Evolutionary conservation across 2,329 filamentous ascomycete species (phyloP), one percentile per base, ranked within the genome.

Genomic region (Arthroderma uncinatum): DNA sequence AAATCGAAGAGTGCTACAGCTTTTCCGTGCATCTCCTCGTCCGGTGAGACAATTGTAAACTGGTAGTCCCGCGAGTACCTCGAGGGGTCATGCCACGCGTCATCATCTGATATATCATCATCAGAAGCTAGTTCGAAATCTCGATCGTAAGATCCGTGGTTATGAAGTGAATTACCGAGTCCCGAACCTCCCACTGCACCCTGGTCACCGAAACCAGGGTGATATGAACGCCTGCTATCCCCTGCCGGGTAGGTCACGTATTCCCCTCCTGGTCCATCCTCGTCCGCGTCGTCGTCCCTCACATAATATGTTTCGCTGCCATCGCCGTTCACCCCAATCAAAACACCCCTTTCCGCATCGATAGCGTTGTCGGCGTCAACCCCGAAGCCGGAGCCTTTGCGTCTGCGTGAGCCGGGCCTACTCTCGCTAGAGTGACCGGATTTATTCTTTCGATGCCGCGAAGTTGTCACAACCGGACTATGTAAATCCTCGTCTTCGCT

Each of bases 1-100:
- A 98, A 98, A 69, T 96, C 91, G 69, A 95, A 98, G 21, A 98
- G 78, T 5, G 93, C 93, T 28, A 98, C 89, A 9, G 90, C 91
- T 69, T 95, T 95, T 53, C 93, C 93, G 67, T 96, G 91, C 82
- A 96, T 96, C 71, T 97, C 90, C 73, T 97, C 92, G 70, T 97
- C 93, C 4, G 91, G 90, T 12, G 89, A 94, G 14, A 89, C 92
- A 64, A 95, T 95, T 16, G 89, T 94, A 70, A 96, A 95, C 65
- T 94, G 88, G 70, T 95, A 96, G 71, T 95, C 89, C 63, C 87
- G 83, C 48, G 89, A 94, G 71, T 91, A 95, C 65, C 90, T 82
- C 57, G 85, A 88, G 68, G 89, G 81, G 66, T 90, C 85, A 39
- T 71, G 68, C 55, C 73, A 69, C 56, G 67, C 72, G 60, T 81